A percentile compares a stretch with the other conserved stretches of the same genome.
Conservation (phyloP, 106 monocot species). For the Dioscorea alata region DNA sequence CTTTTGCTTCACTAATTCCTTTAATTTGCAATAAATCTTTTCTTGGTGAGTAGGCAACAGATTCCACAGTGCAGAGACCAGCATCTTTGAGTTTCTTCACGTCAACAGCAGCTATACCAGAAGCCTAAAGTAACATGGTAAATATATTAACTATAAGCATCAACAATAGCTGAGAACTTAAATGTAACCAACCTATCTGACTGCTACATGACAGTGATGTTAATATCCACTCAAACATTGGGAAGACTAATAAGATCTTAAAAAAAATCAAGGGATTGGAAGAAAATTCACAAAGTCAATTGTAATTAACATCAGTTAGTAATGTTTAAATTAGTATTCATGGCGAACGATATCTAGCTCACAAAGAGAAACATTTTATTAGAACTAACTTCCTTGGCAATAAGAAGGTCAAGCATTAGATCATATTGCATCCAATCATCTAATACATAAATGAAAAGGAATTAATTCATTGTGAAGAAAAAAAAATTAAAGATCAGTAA, state of each 20-base stretch:
- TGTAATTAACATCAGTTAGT: neutral
- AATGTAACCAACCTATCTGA: neutral
- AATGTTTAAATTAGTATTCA: neutral
- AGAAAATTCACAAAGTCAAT: neutral
- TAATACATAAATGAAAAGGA: no score
- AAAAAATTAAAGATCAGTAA: no score
- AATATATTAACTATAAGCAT: neutral
- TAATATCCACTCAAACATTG: no score
- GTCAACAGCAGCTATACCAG: slow-evolving; percentile 92
- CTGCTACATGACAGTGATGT: neutral
- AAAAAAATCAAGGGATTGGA: neutral
- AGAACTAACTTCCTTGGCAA: no score
- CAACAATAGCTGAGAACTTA: neutral
- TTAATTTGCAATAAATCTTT: slow-evolving; percentile 98
- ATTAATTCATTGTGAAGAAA: no score
- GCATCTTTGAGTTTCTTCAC: slow-evolving; percentile 96
- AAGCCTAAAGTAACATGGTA: slow-evolving; percentile 34
- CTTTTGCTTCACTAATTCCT: slow-evolving; percentile 98
- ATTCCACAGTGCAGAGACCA: slow-evolving; percentile 90
- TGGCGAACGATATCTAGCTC: neutral
- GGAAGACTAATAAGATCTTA: neutral
- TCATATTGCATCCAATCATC: no score
- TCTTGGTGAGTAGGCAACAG: slow-evolving; percentile 87
- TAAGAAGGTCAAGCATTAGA: no score
- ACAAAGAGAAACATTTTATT: no score